Percentiles rank a stretch among this genome's conserved stretches.
Evolutionary conservation across 2,329 filamentous ascomycete genomes (phyloP).

Genomic region (Fusarium buxicola): DNA sequence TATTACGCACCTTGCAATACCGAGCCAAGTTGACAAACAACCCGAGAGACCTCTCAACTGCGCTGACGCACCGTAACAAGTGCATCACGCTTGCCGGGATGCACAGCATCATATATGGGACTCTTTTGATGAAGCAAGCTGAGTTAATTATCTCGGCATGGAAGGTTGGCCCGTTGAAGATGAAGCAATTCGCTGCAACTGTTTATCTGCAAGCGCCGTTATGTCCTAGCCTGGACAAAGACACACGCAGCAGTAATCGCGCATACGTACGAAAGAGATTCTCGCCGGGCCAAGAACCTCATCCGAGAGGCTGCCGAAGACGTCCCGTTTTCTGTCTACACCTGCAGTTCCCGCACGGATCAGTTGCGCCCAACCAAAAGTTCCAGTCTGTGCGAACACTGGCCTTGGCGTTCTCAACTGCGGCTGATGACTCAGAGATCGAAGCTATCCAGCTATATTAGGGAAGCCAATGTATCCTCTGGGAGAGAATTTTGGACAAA

Average conservation of each 20-base stretch:
- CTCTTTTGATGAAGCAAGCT: not conserved
- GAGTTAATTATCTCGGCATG: not conserved
- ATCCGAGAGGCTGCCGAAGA: not conserved
- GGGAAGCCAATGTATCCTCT: not conserved
- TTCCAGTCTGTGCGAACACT: conserved; percentile 1
- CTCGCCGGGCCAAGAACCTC: not conserved
- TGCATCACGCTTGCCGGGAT: not conserved
- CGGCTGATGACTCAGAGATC: not conserved
- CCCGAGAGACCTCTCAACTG: not conserved
- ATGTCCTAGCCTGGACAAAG: not conserved
- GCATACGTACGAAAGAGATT: not conserved
- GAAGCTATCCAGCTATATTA: not conserved
- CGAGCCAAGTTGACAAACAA: not conserved
- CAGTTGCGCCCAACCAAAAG: not conserved
- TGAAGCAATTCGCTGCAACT: not conserved
- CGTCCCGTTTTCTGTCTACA: not conserved
- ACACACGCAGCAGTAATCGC: not conserved
- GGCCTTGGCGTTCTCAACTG: not conserved
- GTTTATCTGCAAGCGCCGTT: not conserved
- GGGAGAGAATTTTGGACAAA: not conserved
- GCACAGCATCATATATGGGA: not conserved
- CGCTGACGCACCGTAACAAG: not conserved
- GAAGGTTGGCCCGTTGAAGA: not conserved
- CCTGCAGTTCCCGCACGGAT: not conserved
- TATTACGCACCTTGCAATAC: not conserved